phyloP scores from a whole-genome alignment of 108 stramenopile species.

The Cyclotella atomus region DNA sequence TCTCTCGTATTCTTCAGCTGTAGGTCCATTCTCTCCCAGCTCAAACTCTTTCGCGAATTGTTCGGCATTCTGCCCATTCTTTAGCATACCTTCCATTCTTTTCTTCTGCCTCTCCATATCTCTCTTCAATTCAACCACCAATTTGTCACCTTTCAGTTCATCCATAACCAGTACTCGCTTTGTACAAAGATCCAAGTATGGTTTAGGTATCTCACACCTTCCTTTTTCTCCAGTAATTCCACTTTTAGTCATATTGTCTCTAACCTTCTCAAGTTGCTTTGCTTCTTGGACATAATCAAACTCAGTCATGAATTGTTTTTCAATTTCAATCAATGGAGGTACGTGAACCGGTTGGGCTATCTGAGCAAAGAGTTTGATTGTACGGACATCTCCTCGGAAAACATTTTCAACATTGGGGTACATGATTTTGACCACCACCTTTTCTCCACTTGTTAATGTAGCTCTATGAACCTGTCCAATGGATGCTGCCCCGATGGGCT shows the following conservation, averaged over 20 bases:
- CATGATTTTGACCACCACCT: constrained; percentile 84
- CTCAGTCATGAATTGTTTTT: constrained; percentile 92
- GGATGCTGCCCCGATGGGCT: constrained; percentile 83
- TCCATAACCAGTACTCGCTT: constrained; percentile 87
- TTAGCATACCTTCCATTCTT: constrained; percentile 48
- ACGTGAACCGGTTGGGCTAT: constrained; percentile 90
- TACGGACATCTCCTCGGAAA: constrained; percentile 82
- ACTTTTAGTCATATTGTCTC: constrained; percentile 62
- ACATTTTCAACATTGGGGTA: constrained; percentile 82
- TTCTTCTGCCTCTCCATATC: constrained; percentile 62
- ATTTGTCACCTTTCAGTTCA: constrained; percentile 75
- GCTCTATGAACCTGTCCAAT: constrained; percentile 91
- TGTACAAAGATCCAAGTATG: constrained; percentile 71
- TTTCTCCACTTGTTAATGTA: constrained; percentile 58
- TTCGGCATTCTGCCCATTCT: constrained; percentile 45
- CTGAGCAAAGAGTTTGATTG: constrained; percentile 80
- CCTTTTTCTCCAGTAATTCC: background rate
- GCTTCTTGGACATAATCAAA: constrained; percentile 92
- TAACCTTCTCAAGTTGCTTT: constrained; percentile 61
- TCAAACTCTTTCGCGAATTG: constrained; percentile 53
- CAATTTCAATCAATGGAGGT: constrained; percentile 85
- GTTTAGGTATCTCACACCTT: constrained; percentile 66
- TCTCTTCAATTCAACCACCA: constrained; percentile 67
- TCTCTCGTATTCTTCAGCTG: constrained; percentile 56
- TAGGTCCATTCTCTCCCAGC: constrained; percentile 64